Conservation (phyloP, 805 yeast species). For the Candida ulmi region DNA sequence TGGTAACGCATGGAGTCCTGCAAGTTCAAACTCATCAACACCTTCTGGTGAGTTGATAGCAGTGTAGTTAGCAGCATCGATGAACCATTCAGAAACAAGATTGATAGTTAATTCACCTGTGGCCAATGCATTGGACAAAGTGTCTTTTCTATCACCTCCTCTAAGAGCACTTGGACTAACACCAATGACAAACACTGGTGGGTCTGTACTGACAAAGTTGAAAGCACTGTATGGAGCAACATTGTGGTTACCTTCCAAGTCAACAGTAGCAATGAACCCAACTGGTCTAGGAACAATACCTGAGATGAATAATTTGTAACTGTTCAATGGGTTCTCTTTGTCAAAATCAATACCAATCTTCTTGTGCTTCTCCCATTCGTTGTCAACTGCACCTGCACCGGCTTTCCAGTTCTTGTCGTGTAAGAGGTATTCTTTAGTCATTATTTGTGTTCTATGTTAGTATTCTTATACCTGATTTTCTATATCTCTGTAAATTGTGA, state of each 20-base stretch:
- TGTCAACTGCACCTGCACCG: conserved; percentile 1
- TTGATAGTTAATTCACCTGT: conserved; percentile 49
- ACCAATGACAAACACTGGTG: conserved; percentile 50
- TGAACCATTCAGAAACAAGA: conserved; percentile 45
- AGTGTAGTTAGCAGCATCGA: conserved; percentile 54
- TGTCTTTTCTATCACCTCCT: conserved; percentile 37
- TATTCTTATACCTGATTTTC: background rate
- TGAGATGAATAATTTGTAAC: conserved; percentile 42
- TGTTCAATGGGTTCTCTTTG: conserved; percentile 22
- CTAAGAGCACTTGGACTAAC: conserved; percentile 30
- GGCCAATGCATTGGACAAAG: conserved; percentile 40
- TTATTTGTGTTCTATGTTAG: background rate
- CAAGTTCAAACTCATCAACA: conserved; percentile 47
- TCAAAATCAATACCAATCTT: conserved; percentile 40
- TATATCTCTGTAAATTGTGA: too few relatives aligned
- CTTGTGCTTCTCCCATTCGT: conserved; percentile 17
- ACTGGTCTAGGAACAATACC: conserved; percentile 55
- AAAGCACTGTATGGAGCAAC: conserved; percentile 55
- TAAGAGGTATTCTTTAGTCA: background rate
- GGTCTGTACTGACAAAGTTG: conserved; percentile 40
- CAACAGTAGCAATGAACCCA: conserved; percentile 46
- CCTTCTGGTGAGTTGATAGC: conserved; percentile 39
- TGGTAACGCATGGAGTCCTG: conserved; percentile 43
- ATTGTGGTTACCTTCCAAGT: conserved; percentile 37
- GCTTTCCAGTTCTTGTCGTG: conserved; percentile 1